These are phyloP conservation scores for Castanospermum australe DNA, from an alignment of 306 rosid species.

Conservation along the genomic window DNA sequence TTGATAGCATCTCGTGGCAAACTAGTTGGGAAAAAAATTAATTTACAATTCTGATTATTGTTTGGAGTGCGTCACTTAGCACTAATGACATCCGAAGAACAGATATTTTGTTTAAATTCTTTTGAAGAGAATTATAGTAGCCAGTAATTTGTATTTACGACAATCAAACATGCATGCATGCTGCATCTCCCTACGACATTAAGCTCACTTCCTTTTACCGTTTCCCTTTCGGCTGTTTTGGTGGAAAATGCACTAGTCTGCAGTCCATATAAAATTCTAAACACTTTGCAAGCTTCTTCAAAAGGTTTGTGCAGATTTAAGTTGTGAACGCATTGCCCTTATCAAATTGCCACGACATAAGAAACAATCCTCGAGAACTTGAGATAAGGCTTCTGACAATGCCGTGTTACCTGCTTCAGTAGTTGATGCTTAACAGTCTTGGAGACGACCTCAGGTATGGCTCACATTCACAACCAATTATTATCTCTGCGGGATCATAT, in stretches of 20 bases:
- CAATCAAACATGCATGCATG: not conserved
- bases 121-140: not conserved
- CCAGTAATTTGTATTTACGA: not conserved
- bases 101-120: not conserved
- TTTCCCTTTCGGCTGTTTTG: not conserved
- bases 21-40: conserved; percentile 1
- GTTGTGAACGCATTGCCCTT: not conserved
- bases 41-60: conserved; percentile 3
- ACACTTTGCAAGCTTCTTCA: conserved; percentile 2
- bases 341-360: not conserved
- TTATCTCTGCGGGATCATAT: not conserved
- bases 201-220: not conserved
- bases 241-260: not conserved
- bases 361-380: not conserved
- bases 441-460: not conserved
- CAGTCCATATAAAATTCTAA: not conserved
- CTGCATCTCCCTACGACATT: not conserved
- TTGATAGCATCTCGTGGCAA: conserved; percentile 16
- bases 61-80: not conserved
- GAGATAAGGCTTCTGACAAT: not conserved
- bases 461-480: not conserved
- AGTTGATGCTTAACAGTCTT: not conserved
- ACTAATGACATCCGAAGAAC: not conserved
- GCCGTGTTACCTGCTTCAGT: not conserved
- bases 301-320: conserved; percentile 8